Percentiles rank a stretch among this genome's conserved stretches.
These are phyloP conservation scores for Cynanchum wilfordii DNA, from an alignment of 257 asterid species.

Conservation along the genomic window DNA sequence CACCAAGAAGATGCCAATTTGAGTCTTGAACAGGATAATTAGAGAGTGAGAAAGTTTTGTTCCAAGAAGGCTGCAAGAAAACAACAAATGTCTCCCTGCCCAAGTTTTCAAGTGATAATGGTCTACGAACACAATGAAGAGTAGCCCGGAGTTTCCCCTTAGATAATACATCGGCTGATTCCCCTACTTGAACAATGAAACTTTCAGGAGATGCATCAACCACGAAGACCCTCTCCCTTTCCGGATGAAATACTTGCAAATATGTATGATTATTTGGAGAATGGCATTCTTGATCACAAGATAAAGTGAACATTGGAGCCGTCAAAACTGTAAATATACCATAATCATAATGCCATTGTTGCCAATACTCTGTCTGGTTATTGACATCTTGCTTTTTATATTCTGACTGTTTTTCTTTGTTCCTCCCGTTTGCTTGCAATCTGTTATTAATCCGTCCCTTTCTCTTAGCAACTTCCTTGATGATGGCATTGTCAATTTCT, in stretches of 20 bases:
- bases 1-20: neutral
- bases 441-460: constrained; percentile 20
- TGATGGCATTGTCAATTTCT: constrained; percentile 37
- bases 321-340: constrained; percentile 77
- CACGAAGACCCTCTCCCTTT: constrained; percentile 34
- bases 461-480: constrained; percentile 34
- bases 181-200: constrained; percentile 87
- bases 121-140: constrained; percentile 71
- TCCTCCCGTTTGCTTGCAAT: constrained; percentile 12
- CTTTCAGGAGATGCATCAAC: constrained; percentile 57
- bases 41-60: constrained; percentile 49
- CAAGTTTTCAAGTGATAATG: constrained; percentile 37
- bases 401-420: constrained; percentile 10
- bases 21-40: constrained; percentile 46
- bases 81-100: constrained; percentile 87
- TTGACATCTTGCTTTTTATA: neutral
- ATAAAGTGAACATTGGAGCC: constrained; percentile 55
- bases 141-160: constrained; percentile 82
- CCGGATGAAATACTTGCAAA: constrained; percentile 68
- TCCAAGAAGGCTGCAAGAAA: constrained; percentile 88
- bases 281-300: constrained; percentile 39
- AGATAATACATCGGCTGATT: constrained; percentile 72
- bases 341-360: constrained; percentile 96
- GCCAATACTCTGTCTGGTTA: constrained; percentile 51
- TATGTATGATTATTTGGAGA: constrained; percentile 59